phyloP scores from a whole-genome alignment of 1,139 yeast species.

The Kodamaea derodonti region DNA sequence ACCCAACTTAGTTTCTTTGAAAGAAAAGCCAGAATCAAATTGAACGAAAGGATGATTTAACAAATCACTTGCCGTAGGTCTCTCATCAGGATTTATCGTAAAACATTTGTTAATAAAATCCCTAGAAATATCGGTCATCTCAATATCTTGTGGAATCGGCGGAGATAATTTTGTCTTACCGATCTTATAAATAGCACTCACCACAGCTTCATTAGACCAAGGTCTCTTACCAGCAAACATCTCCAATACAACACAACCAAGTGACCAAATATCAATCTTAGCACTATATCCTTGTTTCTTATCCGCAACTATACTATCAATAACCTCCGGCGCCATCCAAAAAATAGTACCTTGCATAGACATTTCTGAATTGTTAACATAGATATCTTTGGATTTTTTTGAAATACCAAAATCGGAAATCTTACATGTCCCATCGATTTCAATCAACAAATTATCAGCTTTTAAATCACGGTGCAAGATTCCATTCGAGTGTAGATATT shows the following conservation, averaged over 20 bases:
- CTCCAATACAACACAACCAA: slow-evolving; percentile 94
- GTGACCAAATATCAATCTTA: slow-evolving; percentile 87
- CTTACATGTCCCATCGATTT: slow-evolving; percentile 90
- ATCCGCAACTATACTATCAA: slow-evolving; percentile 70
- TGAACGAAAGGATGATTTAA: slow-evolving; percentile 60
- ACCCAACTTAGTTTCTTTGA: slow-evolving; percentile 63
- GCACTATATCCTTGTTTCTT: slow-evolving; percentile 94
- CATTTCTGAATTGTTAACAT: slow-evolving; percentile 90
- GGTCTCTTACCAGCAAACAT: slow-evolving; percentile 89
- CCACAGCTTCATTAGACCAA: slow-evolving; percentile 78
- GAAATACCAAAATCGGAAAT: slow-evolving; percentile 97
- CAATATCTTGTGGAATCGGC: slow-evolving; percentile 88
- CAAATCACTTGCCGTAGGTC: slow-evolving; percentile 84
- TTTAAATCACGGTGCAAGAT: slow-evolving; percentile 93
- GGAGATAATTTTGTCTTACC: slow-evolving; percentile 81
- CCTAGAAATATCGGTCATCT: slow-evolving; percentile 61
- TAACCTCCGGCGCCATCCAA: slow-evolving; percentile 99
- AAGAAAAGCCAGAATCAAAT: slow-evolving; percentile 48
- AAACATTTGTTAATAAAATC: slow-evolving; percentile 76
- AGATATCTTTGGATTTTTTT: slow-evolving; percentile 79
- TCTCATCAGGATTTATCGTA: slow-evolving; percentile 68
- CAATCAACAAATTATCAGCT: slow-evolving; percentile 87
- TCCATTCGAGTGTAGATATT: slow-evolving; percentile 82
- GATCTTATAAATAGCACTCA: slow-evolving; percentile 72
- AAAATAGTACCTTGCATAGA: slow-evolving; percentile 94